phyloP scores from a whole-genome alignment of 148 eudicot species.

The Gaultheria prostrata region DNA sequence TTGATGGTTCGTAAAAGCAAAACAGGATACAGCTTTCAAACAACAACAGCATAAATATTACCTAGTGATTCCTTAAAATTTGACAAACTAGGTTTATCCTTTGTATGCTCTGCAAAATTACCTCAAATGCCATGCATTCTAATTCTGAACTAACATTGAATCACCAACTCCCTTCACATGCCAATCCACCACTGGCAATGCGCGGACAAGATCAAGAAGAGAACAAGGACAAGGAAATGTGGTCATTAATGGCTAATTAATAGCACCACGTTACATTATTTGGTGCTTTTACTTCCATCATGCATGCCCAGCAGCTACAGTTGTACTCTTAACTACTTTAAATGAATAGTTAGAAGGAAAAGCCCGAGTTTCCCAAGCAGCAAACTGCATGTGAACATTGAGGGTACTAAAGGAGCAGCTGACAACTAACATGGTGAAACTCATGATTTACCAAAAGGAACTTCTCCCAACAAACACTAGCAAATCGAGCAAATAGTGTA shows the following conservation, averaged over 20 bases:
- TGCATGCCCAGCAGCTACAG: background rate
- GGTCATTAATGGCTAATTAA: background rate
- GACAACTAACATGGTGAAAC: background rate
- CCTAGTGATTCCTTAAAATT: background rate
- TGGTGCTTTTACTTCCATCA: background rate
- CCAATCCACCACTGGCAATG: background rate
- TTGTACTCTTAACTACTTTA: background rate
- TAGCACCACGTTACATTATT: background rate
- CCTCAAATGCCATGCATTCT: conserved; percentile 5
- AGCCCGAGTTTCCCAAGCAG: background rate
- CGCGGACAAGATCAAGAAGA: background rate
- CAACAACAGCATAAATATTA: background rate
- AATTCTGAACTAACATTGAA: background rate
- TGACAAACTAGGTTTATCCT: background rate
- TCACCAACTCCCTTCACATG: background rate
- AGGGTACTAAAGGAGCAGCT: background rate
- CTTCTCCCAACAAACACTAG: background rate
- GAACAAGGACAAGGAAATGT: background rate
- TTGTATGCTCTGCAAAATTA: background rate
- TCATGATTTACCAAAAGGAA: background rate
- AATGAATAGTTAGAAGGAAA: background rate
- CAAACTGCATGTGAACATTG: background rate
- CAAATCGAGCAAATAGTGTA: background rate
- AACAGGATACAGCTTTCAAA: background rate
- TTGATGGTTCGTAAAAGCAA: background rate